Base-by-base conservation (phyloP, 2,329 filamentous ascomycete genomes). In the Fusarium incarnatum region DNA sequence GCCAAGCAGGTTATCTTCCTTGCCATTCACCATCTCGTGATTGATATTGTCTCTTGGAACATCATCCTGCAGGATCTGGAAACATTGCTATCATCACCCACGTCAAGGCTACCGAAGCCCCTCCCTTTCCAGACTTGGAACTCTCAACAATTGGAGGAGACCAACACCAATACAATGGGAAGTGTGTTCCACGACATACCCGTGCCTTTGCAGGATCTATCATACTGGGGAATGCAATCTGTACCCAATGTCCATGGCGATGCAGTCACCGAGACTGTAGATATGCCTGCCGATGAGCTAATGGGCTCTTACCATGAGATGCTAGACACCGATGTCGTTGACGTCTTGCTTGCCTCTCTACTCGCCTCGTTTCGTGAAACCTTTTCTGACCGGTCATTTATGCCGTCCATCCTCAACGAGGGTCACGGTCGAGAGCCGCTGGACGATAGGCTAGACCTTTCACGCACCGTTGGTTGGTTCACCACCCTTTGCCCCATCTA, bases 1-100 rank as follows among this genome's bases (percentile, higher is more conserved):
- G 34, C 47, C 8, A 37, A 66, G 8, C 52, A 75, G 13, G 66
- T 78, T 9, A 45, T 65, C 78, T 13, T 69, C 2, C 41, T 81
- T 76, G 75, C 75, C 3, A 74, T 72, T 7, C 80, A 82, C n/a
- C 81, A 82, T 42, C 71, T 82, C 7, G 73, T 81, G 11, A 78
- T 85, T 34, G 83, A 85, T 55, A 71, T 85, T 1, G 83, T 85
- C 2, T 83, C 83, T 0, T 85, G 83, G 83, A 76, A 82, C 22
- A 75, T 84, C 8, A 74, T 85, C 0, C 71, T 72, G 0, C 53
- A 70, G 15, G 71, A 72, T n/a, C 20, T 73, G 0, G 81, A 85
- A 57, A 78, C 79, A 6, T 44, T 80, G 2, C 66, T 84, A 1
- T 68, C 50, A 22, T 37, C 58, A 67, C 46, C 71, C 1, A 80